A percentile compares a stretch with the other conserved stretches of the same genome.
Conservation (phyloP, 1,284 basidiomycete genomes). For the Apiotrichum montevideense region DNA sequence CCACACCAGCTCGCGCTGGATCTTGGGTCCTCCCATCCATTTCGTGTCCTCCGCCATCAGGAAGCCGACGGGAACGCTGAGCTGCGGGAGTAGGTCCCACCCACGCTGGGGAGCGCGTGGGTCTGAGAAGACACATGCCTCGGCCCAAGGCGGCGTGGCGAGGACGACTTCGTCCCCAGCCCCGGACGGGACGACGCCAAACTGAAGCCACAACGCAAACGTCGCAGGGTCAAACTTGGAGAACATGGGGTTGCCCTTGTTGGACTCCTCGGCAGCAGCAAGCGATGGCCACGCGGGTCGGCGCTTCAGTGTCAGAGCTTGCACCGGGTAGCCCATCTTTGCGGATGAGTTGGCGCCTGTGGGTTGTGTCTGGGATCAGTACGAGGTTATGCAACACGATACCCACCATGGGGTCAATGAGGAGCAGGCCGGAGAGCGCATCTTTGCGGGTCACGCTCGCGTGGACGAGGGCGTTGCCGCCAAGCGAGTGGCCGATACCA, state of each 20-base stretch:
- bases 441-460: constrained; percentile 60
- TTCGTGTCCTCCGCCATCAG: constrained; percentile 26
- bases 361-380: constrained; percentile 26
- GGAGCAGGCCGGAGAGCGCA: constrained; percentile 66
- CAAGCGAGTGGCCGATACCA: constrained; percentile 8
- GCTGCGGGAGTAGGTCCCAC: constrained; percentile 30
- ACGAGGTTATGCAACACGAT: no score
- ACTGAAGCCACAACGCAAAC: constrained; percentile 58
- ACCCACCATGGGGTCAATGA: constrained; percentile 63
- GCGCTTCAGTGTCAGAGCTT: constrained; percentile 1
- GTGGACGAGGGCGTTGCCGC: constrained; percentile 35
- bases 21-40: constrained; percentile 19
- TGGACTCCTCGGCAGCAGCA: background rate
- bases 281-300: constrained; percentile 6
- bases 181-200: constrained; percentile 53
- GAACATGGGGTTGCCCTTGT: constrained; percentile 41
- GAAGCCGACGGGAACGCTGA: constrained; percentile 32
- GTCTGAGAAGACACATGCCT: constrained; percentile 32
- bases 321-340: constrained; percentile 34
- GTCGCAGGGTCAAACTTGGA: constrained; percentile 53
- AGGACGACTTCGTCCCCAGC: constrained; percentile 22
- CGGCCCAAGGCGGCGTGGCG: constrained; percentile 31
- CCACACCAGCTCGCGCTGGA: constrained; percentile 17
- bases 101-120: constrained; percentile 22
- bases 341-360: constrained; percentile 54